Percentiles rank a stretch among this genome's conserved stretches.
Conservation (phyloP, 2,329 filamentous ascomycete genomes). For the Epichloe hybrida region DNA sequence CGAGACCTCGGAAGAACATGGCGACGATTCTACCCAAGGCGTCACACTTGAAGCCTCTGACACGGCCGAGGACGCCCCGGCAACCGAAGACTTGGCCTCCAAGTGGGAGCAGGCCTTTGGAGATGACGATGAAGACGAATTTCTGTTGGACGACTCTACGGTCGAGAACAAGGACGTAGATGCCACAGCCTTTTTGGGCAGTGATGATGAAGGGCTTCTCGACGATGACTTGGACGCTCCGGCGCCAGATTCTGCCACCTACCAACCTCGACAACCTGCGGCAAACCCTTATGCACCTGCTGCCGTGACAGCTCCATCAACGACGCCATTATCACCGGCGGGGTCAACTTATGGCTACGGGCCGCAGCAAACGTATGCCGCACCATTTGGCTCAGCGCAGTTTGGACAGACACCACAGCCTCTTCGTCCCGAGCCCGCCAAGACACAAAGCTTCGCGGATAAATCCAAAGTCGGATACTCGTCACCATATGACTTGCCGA, state of each 20-base stretch:
- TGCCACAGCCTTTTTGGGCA: slow-evolving; percentile 55
- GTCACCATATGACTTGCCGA: slow-evolving; percentile 89
- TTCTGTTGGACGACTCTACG: slow-evolving; percentile 44
- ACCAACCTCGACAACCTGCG: slow-evolving; percentile 4
- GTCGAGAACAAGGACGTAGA: slow-evolving; percentile 37
- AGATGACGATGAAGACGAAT: slow-evolving; percentile 57
- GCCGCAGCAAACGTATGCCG: slow-evolving; percentile 10
- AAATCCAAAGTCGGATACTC: slow-evolving; percentile 85
- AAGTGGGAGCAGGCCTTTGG: slow-evolving; percentile 75
- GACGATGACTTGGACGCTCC: slow-evolving; percentile 47
- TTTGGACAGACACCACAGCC: slow-evolving; percentile 24
- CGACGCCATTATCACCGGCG: slow-evolving; percentile 13
- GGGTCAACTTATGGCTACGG: slow-evolving; percentile 8
- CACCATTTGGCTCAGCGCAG: slow-evolving; percentile 16
- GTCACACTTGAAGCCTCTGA: neutral
- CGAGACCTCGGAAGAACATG: slow-evolving; percentile 17
- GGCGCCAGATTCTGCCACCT: slow-evolving; percentile 11
- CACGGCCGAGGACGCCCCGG: slow-evolving; percentile 10
- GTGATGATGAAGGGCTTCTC: slow-evolving; percentile 76
- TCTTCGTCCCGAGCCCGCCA: slow-evolving; percentile 32
- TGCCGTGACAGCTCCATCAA: slow-evolving; percentile 7
- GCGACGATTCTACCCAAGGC: slow-evolving; percentile 9
- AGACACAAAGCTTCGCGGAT: slow-evolving; percentile 74
- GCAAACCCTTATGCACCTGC: slow-evolving; percentile 16
- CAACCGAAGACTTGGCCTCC: slow-evolving; percentile 55